Base-by-base conservation (phyloP, 2,329 filamentous ascomycete genomes). In the Daldinia eschscholtzii region DNA sequence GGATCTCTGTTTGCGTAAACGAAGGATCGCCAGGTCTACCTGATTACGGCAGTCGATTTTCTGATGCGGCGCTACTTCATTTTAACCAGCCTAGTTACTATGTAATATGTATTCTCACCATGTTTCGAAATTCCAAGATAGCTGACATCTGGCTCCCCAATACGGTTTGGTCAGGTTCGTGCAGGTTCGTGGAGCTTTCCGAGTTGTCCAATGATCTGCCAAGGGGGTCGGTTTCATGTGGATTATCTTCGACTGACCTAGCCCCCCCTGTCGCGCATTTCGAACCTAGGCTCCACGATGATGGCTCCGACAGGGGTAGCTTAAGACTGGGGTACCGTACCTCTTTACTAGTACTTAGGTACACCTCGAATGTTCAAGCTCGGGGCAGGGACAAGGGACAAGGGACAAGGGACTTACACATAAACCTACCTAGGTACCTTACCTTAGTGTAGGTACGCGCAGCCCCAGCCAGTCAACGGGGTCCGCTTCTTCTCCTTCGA, bases 51-150 rank as follows among this genome's bases (percentile, higher is more conserved):
- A 58, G 30, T 30, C 23, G 59, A 56, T 61, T 57, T 59, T 58
- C 53, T 50, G 26, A 33, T 13, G 57, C 48, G 41, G 44, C 44
- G 57, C 26, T 35, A 48, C 48, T 6, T 41, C 41, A 59, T 58
- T n/a, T 58, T 35, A 35, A 46, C 56, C 56, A 46, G 37, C 15
- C 6, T n/a, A n/a, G n/a, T n/a, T n/a, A n/a, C n/a, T n/a, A n/a
- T n/a, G n/a, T n/a, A n/a, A n/a, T n/a, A n/a, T n/a, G 7, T 62
- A 41, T 53, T 53, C 56, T 39, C 64, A 61, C 64, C 62, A 58
- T 65, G 72, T 73, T 73, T 73, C 72, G 67, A 65, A 70, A 60
- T 67, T 67, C 62, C 48, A 59, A 64, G 57, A 68, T 53, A 61
- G 64, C 64, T 67, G 64, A 63, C 37, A 39, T 42, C 37, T 37